phyloP scores from a whole-genome alignment of 768 basidiomycete genomes.

The Macrocybe gigantea region DNA sequence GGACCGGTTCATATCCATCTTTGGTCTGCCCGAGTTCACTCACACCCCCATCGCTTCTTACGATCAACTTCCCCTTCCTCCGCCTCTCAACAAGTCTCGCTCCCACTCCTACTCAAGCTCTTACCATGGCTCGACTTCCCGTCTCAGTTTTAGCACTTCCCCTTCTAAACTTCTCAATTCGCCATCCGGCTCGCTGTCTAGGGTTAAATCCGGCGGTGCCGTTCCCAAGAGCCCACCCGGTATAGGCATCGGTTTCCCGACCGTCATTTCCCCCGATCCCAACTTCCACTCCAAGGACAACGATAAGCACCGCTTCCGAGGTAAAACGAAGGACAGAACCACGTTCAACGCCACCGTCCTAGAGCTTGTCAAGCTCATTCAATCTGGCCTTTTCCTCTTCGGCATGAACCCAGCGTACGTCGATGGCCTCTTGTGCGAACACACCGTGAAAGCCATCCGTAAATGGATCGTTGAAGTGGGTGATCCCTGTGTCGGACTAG shows the following conservation, averaged over 20 bases:
- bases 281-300: conserved; percentile 6
- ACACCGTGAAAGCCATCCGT: conserved; percentile 65
- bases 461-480: conserved; percentile 66
- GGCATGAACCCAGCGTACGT: conserved; percentile 38
- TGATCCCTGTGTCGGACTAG: conserved; percentile 52
- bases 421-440: conserved; percentile 76
- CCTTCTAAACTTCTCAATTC: conserved; percentile 10
- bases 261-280: neutral
- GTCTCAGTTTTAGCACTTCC: conserved; percentile 16
- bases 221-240: neutral
- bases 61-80: conserved; percentile 13
- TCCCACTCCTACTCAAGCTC: conserved; percentile 14
- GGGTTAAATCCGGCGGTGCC: conserved; percentile 4
- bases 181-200: conserved; percentile 10
- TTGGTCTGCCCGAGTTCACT: conserved; percentile 45
- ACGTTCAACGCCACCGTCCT: conserved; percentile 64
- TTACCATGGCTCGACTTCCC: conserved; percentile 8
- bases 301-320: conserved; percentile 6
- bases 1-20: conserved; percentile 71
- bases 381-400: conserved; percentile 65
- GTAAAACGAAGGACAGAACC: conserved; percentile 23
- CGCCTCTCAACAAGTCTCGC: conserved; percentile 10
- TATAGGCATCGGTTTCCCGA: conserved; percentile 14
- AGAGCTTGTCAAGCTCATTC: conserved; percentile 71
- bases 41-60: conserved; percentile 16